phyloP scores from a whole-genome alignment of 805 yeast genomes.

The Yamadazyma phyllophila region DNA sequence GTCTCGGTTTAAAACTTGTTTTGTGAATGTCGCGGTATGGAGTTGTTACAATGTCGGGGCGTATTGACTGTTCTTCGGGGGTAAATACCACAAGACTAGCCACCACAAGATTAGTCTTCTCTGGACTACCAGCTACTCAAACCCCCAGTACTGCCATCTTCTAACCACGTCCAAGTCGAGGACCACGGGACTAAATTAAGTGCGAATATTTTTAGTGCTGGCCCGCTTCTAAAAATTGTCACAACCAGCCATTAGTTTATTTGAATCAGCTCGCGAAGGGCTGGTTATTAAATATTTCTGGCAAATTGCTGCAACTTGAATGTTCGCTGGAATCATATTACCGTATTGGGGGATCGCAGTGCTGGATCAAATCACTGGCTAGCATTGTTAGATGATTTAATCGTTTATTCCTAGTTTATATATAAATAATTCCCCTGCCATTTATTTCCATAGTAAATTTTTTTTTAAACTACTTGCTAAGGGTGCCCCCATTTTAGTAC shows the following conservation, averaged over 20 bases:
- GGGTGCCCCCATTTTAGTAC: not conserved
- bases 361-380: conserved; percentile 9
- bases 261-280: conserved; percentile 1
- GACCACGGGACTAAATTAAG: too few relatives aligned
- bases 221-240: conserved; percentile 3
- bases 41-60: too few relatives aligned
- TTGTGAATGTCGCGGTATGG: too few relatives aligned
- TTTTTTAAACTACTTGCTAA: not conserved
- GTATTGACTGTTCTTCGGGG: too few relatives aligned
- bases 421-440: not conserved
- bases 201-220: not conserved
- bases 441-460: not conserved
- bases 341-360: conserved; percentile 3
- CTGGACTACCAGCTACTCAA: too few relatives aligned
- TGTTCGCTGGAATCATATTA: conserved; percentile 10
- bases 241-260: conserved; percentile 7
- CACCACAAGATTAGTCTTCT: too few relatives aligned
- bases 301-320: not conserved
- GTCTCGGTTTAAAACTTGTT: too few relatives aligned
- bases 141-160: too few relatives aligned
- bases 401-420: not conserved
- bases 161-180: too few relatives aligned
- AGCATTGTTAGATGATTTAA: conserved; percentile 3
- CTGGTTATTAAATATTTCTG: conserved; percentile 3
- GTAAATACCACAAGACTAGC: too few relatives aligned